A percentile compares a stretch with the other conserved stretches of the same genome.
Conservation (phyloP, 768 basidiomycete species). For the Boletus sp. region DNA sequence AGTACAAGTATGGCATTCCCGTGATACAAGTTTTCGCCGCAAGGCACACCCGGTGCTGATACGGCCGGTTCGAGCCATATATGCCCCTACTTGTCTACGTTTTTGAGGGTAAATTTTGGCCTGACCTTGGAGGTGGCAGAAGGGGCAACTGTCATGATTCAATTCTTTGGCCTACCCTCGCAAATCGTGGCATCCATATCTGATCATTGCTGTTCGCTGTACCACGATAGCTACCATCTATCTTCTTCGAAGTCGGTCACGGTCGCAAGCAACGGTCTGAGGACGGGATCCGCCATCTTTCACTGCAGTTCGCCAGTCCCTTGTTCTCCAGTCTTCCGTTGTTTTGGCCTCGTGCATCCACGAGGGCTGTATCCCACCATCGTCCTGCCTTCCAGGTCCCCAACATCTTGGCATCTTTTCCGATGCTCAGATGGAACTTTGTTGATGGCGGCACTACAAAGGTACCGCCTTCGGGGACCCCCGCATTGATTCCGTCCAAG, state of each 20-base stretch:
- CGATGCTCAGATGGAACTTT: neutral
- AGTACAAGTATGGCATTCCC: neutral
- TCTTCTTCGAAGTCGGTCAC: neutral
- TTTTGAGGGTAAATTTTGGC: neutral
- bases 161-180: neutral
- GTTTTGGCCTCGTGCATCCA: neutral
- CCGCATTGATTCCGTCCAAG: neutral
- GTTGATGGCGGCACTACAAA: conserved; percentile 8
- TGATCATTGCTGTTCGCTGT: neutral
- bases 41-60: conserved; percentile 3
- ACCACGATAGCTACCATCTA: neutral
- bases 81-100: neutral
- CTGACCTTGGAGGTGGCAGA: neutral
- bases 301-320: neutral
- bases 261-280: neutral
- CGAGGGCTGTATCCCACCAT: neutral
- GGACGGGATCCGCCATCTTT: neutral
- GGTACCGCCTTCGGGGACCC: conserved; percentile 10
- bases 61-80: neutral
- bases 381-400: neutral
- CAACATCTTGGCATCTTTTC: conserved; percentile 9
- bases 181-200: neutral
- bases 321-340: neutral
- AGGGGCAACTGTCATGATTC: neutral
- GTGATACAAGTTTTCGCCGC: neutral